phyloP scores from a whole-genome alignment of 257 asterid species.

The Solanum piurae region DNA sequence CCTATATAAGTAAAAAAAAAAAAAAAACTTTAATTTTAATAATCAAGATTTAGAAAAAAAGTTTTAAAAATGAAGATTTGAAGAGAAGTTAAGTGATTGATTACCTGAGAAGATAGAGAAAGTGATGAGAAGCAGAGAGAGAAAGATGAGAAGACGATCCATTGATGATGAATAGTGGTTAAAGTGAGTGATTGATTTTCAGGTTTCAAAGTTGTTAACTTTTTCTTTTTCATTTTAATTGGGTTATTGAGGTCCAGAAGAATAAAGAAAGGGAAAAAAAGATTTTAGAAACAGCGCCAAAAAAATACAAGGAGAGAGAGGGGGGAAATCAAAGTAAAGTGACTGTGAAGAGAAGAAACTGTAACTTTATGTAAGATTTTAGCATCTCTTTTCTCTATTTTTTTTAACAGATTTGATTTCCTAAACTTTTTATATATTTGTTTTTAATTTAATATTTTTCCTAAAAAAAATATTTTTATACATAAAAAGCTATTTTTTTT shows the following conservation, averaged over 20 bases:
- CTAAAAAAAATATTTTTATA: too few species aligned
- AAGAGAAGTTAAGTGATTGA: neutral
- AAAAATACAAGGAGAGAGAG: neutral
- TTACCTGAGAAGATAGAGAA: constrained; percentile 39
- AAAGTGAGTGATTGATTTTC: neutral
- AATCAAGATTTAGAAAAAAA: too few species aligned
- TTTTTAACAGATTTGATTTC: neutral
- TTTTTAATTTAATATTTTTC: too few species aligned
- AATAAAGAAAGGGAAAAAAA: neutral
- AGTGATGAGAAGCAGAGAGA: constrained; percentile 27
- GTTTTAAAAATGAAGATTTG: neutral
- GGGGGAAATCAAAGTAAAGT: neutral
- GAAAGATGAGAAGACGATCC: constrained; percentile 27
- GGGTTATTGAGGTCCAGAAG: neutral
- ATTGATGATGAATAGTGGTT: constrained; percentile 3
- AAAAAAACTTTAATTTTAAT: neutral
- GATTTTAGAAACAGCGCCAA: neutral
- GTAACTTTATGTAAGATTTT: neutral
- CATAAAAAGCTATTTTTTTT: too few species aligned
- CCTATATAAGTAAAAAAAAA: too few species aligned
- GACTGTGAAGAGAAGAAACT: neutral
- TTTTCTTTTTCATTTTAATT: neutral
- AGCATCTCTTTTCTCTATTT: neutral
- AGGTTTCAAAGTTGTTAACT: neutral
- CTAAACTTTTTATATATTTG: neutral